phyloP scores from a whole-genome alignment of 768 basidiomycete genomes.

The Suillus lakei region DNA sequence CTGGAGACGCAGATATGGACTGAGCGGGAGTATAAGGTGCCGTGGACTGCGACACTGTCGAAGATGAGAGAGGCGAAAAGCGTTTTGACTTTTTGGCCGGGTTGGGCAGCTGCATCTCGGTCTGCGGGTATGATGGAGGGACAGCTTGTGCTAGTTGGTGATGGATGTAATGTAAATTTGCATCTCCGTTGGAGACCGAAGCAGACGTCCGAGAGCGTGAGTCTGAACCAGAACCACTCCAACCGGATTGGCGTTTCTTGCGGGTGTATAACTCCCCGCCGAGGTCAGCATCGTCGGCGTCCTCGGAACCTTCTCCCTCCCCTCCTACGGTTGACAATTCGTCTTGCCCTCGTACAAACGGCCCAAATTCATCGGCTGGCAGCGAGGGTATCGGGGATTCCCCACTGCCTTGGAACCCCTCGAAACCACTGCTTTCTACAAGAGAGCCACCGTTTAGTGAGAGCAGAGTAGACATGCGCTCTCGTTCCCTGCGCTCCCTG shows the following conservation, averaged over 20 bases:
- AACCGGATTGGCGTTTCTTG: conserved; percentile 33
- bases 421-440: conserved; percentile 49
- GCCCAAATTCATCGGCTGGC: conserved; percentile 27
- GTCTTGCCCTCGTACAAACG: conserved; percentile 27
- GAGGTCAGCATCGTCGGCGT: conserved; percentile 61
- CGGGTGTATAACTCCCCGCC: conserved; percentile 60
- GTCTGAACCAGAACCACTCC: conserved; percentile 52
- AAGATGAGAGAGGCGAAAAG: conserved; percentile 41
- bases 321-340: conserved; percentile 3
- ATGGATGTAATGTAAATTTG: conserved; percentile 28
- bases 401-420: conserved; percentile 69
- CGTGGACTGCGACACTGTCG: conserved; percentile 50
- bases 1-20: conserved; percentile 33
- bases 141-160: conserved; percentile 28
- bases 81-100: conserved; percentile 28
- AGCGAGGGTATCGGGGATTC: conserved; percentile 6
- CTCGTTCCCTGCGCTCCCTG: conserved; percentile 50
- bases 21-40: conserved; percentile 48
- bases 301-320: conserved; percentile 26
- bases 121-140: conserved; percentile 30
- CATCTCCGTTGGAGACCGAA: conserved; percentile 41
- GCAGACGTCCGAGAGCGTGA: conserved; percentile 66
- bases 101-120: conserved; percentile 31
- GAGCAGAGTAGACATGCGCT: conserved; percentile 35
- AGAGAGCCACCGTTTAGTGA: conserved; percentile 36